Evolutionary conservation across 2,329 filamentous ascomycete genomes (phyloP), one percentile per base, ranked within the genome.

Genomic region (Sarocladiaceae sp.): DNA sequence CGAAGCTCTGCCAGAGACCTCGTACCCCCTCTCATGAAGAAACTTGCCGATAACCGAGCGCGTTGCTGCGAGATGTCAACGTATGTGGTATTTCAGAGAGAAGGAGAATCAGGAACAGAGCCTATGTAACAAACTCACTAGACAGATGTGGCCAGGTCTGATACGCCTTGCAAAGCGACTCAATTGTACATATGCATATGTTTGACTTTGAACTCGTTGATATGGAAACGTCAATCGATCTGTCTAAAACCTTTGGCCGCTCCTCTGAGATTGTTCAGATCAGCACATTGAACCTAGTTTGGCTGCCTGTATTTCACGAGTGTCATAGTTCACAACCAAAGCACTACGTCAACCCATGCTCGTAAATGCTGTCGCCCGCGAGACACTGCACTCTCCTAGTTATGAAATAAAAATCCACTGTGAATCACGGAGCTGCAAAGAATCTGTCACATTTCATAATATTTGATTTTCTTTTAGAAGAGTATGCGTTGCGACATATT

Each of bases 1-100:
- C 59, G 83, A 97, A 74, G 86, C 92, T 53, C 80, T 93, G 15
- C 87, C 90, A 26, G 74, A 82, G 59, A 91, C 88, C 17, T 84
- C 88, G 56, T 96, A 94, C 70, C 93, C 93, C 35, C 80, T 97
- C 53, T 79, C 73, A 67, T 78, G 66, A 71, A 50, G 11, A 15
- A 26, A 40, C 18, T 13, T 4, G 18, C 44, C 10, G 22, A 44
- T 26, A n/a, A n/a, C n/a, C n/a, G n/a, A n/a, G n/a, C n/a, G n/a
- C n/a, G n/a, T 35, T 40, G 28, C 17, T 26, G 42, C 3, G 28
- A 26, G 15, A 42, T 4, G 36, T 49, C 36, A 22, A 25, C 15
- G 29, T 33, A 33, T 18, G n/a, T 22, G 44, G 44, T 3, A 22
- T 11, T 33, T 33, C n/a, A n/a, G 12, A 7, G 26, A 48, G 3